Evolutionary conservation across 176 grass and related monocot genomes (phyloP), one percentile per base, ranked within the genome.

Genomic region (Aegilops tauschii): DNA sequence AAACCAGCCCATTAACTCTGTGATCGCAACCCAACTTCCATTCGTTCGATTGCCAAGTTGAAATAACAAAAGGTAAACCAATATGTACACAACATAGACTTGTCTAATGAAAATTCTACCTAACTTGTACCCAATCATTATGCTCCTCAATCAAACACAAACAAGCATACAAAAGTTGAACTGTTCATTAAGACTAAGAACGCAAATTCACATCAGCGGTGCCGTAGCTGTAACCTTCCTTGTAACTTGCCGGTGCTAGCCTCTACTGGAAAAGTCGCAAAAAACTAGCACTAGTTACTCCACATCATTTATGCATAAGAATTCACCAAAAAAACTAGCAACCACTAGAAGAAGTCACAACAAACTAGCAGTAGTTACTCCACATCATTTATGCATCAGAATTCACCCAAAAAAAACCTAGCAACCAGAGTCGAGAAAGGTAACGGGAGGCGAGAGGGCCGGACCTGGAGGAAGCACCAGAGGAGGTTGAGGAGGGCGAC

Each of bases 381-480:
- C 17, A 12, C 31, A 77, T 54, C 50, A 54, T 54, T 54, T 54
- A 54, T 54, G 52, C 52, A 20, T 56, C 17, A 20, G 2, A 56
- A 10, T 20, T 61, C 67, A 31, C 18, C 49, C 12, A 70, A 80
- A 69, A 54, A 74, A 69, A 61, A 20, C 4, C 6, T 0, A 59
- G 20, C 56, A 9, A 3, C 2, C 20, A 49, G 56, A 21, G 18
- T 59, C 1, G 6, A 0, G 18, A 21, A 50, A 1, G 4, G 52
- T 56, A 18, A 56, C 17, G 23, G 56, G 44, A 6, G n/a, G 37
- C 67, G 59, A 30, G 37, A 4, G 27, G 87, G 34, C 12, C 29
- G 58, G 52, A 99, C 97, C 97, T 97, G 94, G 13, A 99, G 77
- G 62, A 96, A 83, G 89, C 94, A 96, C 94, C 94, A 99, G 56